Conservation (phyloP, 2,329 filamentous ascomycete species). For the Hypoxylon rubiginosum region DNA sequence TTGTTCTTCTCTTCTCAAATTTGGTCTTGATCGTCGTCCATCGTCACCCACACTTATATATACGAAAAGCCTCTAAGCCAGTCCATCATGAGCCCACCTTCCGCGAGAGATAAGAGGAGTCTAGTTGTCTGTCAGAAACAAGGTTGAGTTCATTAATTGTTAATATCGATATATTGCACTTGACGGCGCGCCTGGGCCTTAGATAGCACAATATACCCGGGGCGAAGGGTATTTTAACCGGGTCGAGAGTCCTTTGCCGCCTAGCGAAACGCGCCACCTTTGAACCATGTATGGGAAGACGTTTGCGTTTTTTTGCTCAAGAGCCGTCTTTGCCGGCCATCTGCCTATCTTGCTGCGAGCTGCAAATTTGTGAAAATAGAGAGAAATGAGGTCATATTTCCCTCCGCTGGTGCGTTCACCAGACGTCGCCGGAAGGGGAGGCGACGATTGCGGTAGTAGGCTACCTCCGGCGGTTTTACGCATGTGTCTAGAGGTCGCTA, state of each 20-base stretch:
- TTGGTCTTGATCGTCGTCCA: constrained; percentile 34
- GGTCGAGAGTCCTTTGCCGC: constrained; percentile 46
- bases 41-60: constrained; percentile 41
- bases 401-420: constrained; percentile 19
- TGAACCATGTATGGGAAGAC: constrained; percentile 38
- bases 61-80: constrained; percentile 26
- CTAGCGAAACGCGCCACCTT: constrained; percentile 37
- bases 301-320: constrained; percentile 4
- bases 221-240: constrained; percentile 48
- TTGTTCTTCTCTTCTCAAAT: constrained; percentile 28
- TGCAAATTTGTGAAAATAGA: constrained; percentile 14
- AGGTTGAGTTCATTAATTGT: constrained; percentile 47
- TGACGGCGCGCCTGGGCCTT: constrained; percentile 41
- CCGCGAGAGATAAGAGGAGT: constrained; percentile 42
- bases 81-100: constrained; percentile 28
- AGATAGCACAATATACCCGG: constrained; percentile 50
- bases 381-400: constrained; percentile 27
- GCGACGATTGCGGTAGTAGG: not conserved
- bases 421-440: not conserved
- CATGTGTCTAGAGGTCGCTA: constrained; percentile 1
- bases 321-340: constrained; percentile 19
- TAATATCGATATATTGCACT: constrained; percentile 51
- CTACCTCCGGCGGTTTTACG: constrained; percentile 12
- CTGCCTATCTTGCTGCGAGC: constrained; percentile 27
- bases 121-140: constrained; percentile 32